Conservation (phyloP, 306 rosid genomes). For the Casuarina glauca region DNA sequence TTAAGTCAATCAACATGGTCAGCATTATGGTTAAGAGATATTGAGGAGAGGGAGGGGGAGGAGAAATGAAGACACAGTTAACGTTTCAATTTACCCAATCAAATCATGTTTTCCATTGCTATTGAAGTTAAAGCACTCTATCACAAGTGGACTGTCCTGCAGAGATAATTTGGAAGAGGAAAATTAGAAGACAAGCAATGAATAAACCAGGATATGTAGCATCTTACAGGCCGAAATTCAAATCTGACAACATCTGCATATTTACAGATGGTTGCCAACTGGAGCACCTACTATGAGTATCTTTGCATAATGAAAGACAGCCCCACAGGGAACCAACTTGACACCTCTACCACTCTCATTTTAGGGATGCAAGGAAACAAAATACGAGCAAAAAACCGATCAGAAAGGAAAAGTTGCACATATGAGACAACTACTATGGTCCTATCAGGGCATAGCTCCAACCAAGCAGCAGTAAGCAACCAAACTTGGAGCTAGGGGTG, state of each 20-base stretch:
- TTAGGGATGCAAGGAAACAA: background rate
- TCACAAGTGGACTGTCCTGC: slow-evolving; percentile 82
- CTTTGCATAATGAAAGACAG: slow-evolving; percentile 4
- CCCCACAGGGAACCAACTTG: slow-evolving; percentile 10
- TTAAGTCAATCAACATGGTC: slow-evolving; percentile 34
- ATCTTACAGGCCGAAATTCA: slow-evolving; percentile 16
- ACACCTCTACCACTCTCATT: slow-evolving; percentile 8
- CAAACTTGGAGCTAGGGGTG: slow-evolving; percentile 4
- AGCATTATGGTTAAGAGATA: slow-evolving; percentile 20
- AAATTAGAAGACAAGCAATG: slow-evolving; percentile 34
- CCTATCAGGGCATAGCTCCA: background rate
- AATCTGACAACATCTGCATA: slow-evolving; percentile 10
- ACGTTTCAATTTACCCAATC: slow-evolving; percentile 69
- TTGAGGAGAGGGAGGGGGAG: background rate
- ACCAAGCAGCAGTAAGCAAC: slow-evolving; percentile 5
- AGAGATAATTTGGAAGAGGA: slow-evolving; percentile 32
- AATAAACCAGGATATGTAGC: slow-evolving; percentile 6
- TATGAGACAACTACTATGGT: background rate
- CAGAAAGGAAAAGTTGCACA: background rate
- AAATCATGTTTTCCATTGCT: slow-evolving; percentile 93
- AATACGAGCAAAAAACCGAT: background rate
- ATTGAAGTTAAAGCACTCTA: slow-evolving; percentile 91
- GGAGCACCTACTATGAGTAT: slow-evolving; percentile 18
- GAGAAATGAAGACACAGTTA: slow-evolving; percentile 13
- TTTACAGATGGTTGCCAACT: background rate